Evolutionary conservation across 1,284 basidiomycete genomes (phyloP).

Genomic region (Austroboletus novae-zelandiae): DNA sequence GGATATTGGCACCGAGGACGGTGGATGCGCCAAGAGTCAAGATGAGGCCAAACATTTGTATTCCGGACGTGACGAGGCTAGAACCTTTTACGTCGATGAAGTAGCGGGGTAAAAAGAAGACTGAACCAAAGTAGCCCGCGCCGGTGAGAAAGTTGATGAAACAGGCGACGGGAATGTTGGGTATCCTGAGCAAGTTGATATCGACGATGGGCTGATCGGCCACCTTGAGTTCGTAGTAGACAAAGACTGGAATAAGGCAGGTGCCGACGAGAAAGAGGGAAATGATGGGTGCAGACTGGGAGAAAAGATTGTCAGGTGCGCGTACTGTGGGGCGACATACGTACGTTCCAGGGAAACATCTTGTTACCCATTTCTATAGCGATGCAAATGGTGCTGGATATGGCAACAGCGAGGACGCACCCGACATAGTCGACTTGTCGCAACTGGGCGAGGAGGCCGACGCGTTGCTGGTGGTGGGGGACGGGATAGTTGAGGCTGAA

Average conservation of each 20-base stretch:
- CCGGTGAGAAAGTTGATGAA: slow-evolving; percentile 37
- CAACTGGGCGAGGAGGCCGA: slow-evolving; percentile 32
- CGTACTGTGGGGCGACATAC: slow-evolving; percentile 2
- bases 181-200: slow-evolving; percentile 31
- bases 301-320: slow-evolving; percentile 7
- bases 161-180: slow-evolving; percentile 33
- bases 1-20: slow-evolving; percentile 32
- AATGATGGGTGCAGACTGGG: slow-evolving; percentile 30
- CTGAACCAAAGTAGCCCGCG: slow-evolving; percentile 35
- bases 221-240: slow-evolving; percentile 34
- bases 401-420: slow-evolving; percentile 27
- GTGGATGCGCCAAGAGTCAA: slow-evolving; percentile 32
- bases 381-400: slow-evolving; percentile 35
- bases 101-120: slow-evolving; percentile 37
- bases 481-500: slow-evolving; percentile 32
- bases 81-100: slow-evolving; percentile 37
- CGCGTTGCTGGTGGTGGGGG: slow-evolving; percentile 30
- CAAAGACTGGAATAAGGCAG: slow-evolving; percentile 31
- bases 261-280: slow-evolving; percentile 27
- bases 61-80: slow-evolving; percentile 27
- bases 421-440: slow-evolving; percentile 33
- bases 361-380: slow-evolving; percentile 38
- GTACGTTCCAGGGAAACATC: slow-evolving; percentile 33
- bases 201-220: slow-evolving; percentile 34
- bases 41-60: slow-evolving; percentile 34